phyloP scores from a whole-genome alignment of 768 basidiomycete genomes.

The Strobilomyces echinocephalus region DNA sequence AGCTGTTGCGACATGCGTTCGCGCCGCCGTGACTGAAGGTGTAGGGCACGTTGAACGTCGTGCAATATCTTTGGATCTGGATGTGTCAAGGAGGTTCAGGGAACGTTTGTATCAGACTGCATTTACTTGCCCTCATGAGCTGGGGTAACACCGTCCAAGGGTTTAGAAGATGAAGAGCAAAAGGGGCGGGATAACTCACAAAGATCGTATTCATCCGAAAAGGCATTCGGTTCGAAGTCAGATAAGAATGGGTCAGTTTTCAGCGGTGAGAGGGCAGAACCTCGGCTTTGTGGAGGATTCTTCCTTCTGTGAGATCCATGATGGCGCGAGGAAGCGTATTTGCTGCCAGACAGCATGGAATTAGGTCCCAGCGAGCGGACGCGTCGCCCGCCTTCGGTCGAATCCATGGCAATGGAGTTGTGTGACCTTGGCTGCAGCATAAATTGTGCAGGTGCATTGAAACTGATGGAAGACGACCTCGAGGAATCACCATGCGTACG shows the following conservation, averaged over 20 bases:
- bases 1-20: conserved; percentile 42
- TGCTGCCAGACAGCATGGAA: conserved; percentile 11
- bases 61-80: conserved; percentile 76
- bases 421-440: conserved; percentile 14
- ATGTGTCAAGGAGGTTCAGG: conserved; percentile 11
- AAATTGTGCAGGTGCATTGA: conserved; percentile 14
- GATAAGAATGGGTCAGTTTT: conserved; percentile 26
- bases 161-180: conserved; percentile 8
- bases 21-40: conserved; percentile 69
- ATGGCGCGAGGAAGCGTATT: conserved; percentile 7
- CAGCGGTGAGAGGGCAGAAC: conserved; percentile 12
- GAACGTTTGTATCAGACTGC: conserved; percentile 1
- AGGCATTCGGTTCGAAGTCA: conserved; percentile 39
- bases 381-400: conserved; percentile 16
- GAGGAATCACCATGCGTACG: conserved; percentile 26
- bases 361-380: conserved; percentile 21
- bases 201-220: conserved; percentile 76
- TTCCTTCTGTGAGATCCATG: conserved; percentile 21
- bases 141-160: conserved; percentile 24
- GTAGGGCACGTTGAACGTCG: conserved; percentile 73
- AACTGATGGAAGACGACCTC: conserved; percentile 29
- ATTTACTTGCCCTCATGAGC: conserved; percentile 67
- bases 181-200: conserved; percentile 42
- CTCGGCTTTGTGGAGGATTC: conserved; percentile 12
- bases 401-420: conserved; percentile 4